Percentiles rank a stretch among this genome's conserved stretches.
Evolutionary conservation across 148 eudicot genomes (phyloP).

Genomic region (Chenopodium formosanum): DNA sequence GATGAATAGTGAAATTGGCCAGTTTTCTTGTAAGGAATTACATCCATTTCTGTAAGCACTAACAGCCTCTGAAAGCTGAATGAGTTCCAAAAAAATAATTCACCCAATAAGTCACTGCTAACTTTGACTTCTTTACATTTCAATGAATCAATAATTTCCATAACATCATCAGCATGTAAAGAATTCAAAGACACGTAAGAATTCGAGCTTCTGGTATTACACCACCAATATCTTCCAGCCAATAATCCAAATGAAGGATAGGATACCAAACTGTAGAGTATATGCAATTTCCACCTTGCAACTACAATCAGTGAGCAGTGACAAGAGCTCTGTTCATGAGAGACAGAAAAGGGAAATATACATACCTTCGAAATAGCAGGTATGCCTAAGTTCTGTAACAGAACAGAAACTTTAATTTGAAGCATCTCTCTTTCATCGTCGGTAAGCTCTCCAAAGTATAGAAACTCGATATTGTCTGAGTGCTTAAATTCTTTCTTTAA

Average conservation of each 20-base stretch:
- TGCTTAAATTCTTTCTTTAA: constrained; percentile 74
- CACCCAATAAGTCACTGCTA: constrained; percentile 21
- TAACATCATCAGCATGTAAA: neutral
- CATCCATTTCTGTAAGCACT: constrained; percentile 33
- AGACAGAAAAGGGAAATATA: constrained; percentile 15
- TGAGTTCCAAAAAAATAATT: constrained; percentile 24
- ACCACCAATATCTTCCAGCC: neutral
- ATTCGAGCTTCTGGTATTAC: neutral
- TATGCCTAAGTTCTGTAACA: constrained; percentile 60
- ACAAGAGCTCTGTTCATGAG: constrained; percentile 14
- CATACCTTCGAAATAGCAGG: constrained; percentile 84
- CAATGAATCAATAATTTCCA: neutral
- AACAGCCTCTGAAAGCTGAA: constrained; percentile 25
- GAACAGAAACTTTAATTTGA: constrained; percentile 46
- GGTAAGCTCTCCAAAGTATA: constrained; percentile 66
- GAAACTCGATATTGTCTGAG: constrained; percentile 58
- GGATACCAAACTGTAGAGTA: constrained; percentile 1
- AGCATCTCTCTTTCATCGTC: constrained; percentile 56
- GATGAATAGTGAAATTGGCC: constrained; percentile 36
- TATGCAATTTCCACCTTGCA: neutral
- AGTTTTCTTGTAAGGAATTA: constrained; percentile 33
- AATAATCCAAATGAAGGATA: neutral
- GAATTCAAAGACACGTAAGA: neutral
- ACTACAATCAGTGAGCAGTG: neutral
- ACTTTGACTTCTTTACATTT: constrained; percentile 1